A percentile compares a stretch with the other conserved stretches of the same genome.
Evolutionary conservation across 2,329 filamentous ascomycete genomes (phyloP).

Genomic region (Celoporthe dispersa): DNA sequence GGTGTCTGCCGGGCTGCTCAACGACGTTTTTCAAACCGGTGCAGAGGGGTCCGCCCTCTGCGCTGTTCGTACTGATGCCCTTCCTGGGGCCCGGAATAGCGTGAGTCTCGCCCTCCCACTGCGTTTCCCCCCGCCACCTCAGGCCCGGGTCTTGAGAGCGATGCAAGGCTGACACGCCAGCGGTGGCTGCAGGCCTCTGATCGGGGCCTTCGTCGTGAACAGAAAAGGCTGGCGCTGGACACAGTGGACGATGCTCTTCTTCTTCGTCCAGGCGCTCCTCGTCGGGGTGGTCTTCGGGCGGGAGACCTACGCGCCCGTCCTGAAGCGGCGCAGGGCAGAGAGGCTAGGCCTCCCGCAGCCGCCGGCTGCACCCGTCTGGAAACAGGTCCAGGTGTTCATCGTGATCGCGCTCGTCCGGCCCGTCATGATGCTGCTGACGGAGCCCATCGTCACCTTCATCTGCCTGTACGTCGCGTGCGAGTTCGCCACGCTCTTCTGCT

Average conservation of each 20-base stretch:
- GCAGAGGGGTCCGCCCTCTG: constrained; percentile 48
- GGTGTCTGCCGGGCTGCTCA: constrained; percentile 53
- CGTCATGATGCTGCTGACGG: constrained; percentile 61
- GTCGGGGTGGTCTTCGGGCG: constrained; percentile 47
- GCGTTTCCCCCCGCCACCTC: background rate
- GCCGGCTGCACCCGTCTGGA: constrained; percentile 32
- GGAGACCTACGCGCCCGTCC: constrained; percentile 62
- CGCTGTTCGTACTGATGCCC: constrained; percentile 54
- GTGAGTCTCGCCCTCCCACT: constrained; percentile 40
- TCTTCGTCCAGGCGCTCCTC: constrained; percentile 44
- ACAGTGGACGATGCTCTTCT: constrained; percentile 54
- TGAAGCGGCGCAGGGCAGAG: constrained; percentile 45
- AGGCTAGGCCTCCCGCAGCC: constrained; percentile 39
- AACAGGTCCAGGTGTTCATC: constrained; percentile 42
- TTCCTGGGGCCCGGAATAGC: constrained; percentile 58
- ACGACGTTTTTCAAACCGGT: constrained; percentile 51
- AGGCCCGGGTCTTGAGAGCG: background rate
- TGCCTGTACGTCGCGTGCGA: constrained; percentile 55
- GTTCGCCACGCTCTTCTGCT: constrained; percentile 57
- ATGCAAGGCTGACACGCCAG: background rate
- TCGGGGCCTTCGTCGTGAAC: constrained; percentile 52
- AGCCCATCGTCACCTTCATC: constrained; percentile 65
- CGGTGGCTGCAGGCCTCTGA: constrained; percentile 44
- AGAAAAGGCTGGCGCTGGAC: constrained; percentile 59
- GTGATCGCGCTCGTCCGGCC: constrained; percentile 53